Conservation (phyloP, 768 basidiomycete species). For the Amanita fuliginea region DNA sequence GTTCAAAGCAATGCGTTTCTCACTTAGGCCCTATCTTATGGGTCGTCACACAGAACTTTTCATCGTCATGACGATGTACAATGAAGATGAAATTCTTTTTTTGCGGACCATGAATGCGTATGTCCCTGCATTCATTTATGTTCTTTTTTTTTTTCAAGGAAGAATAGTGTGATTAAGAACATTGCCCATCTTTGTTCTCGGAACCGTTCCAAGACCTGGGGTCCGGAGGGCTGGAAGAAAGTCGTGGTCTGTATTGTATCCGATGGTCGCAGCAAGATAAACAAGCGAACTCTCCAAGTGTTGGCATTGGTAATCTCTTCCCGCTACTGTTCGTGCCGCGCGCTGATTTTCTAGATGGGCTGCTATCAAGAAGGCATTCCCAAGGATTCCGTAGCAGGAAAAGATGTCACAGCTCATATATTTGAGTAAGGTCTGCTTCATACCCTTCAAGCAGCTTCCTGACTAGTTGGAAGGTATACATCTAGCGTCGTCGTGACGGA, state of each 20-base stretch:
- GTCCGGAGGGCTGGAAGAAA: conserved; percentile 85
- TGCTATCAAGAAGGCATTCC: conserved; percentile 84
- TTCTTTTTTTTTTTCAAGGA: not conserved
- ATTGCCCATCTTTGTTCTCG: conserved; percentile 68
- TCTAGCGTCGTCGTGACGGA: conserved; percentile 71
- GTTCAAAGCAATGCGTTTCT: conserved; percentile 69
- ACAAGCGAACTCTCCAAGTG: conserved; percentile 86
- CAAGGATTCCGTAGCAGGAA: conserved; percentile 80
- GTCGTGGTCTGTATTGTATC: conserved; percentile 83
- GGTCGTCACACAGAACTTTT: conserved; percentile 84
- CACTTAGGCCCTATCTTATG: conserved; percentile 68
- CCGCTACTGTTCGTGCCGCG: not conserved
- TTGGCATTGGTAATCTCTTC: conserved; percentile 51
- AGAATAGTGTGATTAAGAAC: conserved; percentile 74
- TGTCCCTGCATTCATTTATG: conserved; percentile 19
- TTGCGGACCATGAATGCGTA: conserved; percentile 77
- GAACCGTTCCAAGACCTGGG: conserved; percentile 68
- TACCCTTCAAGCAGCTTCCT: not conserved
- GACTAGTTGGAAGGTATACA: conserved; percentile 44
- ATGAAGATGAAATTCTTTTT: conserved; percentile 80
- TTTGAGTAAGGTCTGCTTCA: conserved; percentile 53
- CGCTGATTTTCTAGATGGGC: conserved; percentile 49
- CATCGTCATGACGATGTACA: conserved; percentile 96
- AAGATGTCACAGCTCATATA: conserved; percentile 89
- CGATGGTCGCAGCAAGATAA: conserved; percentile 78